Evolutionary conservation across 192 early-diverging fungal genomes (phyloP), one percentile per base, ranked within the genome.

Genomic region (Paraglomus occultum): DNA sequence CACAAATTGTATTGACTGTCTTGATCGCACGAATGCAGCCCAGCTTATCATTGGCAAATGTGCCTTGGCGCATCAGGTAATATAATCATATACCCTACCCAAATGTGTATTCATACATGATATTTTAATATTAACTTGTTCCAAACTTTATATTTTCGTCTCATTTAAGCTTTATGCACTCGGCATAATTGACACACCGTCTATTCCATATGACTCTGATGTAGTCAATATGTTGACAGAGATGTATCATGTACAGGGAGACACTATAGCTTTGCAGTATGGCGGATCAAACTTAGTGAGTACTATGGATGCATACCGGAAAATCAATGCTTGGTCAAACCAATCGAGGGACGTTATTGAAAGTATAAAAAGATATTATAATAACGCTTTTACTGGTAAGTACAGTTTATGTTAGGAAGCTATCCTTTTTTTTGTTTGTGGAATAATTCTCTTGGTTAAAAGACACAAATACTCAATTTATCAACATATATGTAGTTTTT

Each of bases 271-370:
- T 0, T 76, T 94, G 5, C 90, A 92, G 78, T 99, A 99, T 73
- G 95, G 97, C 62, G 97, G 97, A 12, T 97, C 95, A 17, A 94
- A 96, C 78, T 79, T 99, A 46, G 97, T 99, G 18, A 99, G 98
- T 73, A 98, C 95, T 2, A 95, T 99, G 83, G 94, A 96, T 73
- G 95, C 97, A 0, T 99, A 99, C 75, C 84, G 95, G 17, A 92
- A 95, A 70, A 95, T 94, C 62, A 94, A 91, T 57, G 90, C 91
- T 65, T 95, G 93, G 94, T 92, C 94, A 1, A 95, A 88, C 67
- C 94, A 99, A 67, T 92, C 93, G 46, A 80, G 97, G 42, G 97
- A 99, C 61, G 94, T 97, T 84, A 91, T 99, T 73, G 97, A 99
- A 74, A 90, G 91, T 23, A 84, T 98, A 58, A 79, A 90, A 45